Evolutionary conservation across 345 rosid species (phyloP).

Genomic region (Mercurialis annua): DNA sequence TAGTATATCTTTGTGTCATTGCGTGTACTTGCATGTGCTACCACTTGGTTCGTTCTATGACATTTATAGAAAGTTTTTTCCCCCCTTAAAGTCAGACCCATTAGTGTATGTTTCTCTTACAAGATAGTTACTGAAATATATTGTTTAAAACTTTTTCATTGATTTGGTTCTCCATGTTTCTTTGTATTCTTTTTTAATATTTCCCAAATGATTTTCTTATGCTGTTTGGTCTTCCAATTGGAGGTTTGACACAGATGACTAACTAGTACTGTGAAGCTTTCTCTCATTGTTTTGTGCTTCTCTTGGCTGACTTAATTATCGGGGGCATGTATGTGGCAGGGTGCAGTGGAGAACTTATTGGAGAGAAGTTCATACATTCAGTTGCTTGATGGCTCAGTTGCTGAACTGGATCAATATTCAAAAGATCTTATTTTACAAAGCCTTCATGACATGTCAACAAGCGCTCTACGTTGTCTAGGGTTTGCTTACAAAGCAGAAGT

Average conservation of each 20-base stretch:
- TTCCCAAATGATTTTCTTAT: not conserved
- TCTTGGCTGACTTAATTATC: not conserved
- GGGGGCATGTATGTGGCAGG: slow-evolving; percentile 44
- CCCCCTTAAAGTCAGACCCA: not conserved
- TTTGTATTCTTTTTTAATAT: not conserved
- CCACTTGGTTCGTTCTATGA: not conserved
- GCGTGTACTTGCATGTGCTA: not conserved
- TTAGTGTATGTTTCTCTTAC: not conserved
- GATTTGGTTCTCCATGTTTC: not conserved
- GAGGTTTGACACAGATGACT: not conserved
- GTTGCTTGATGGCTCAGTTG: slow-evolving; percentile 67
- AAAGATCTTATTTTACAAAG: slow-evolving; percentile 52
- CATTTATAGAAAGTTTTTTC: not conserved
- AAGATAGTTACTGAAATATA: not conserved
- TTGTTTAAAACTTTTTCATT: not conserved
- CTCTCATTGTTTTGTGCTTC: not conserved
- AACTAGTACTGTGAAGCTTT: not conserved
- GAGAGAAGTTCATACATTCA: slow-evolving; percentile 81
- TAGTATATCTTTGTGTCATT: no score
- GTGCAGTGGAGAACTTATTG: slow-evolving; percentile 86
- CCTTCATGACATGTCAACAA: slow-evolving; percentile 69
- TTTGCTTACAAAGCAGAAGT: slow-evolving; percentile 69
- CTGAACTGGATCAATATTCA: slow-evolving; percentile 55
- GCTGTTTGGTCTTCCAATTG: not conserved
- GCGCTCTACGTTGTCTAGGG: slow-evolving; percentile 83